phyloP scores from a whole-genome alignment of 106 monocot genomes.

The Agapanthus africanus region DNA sequence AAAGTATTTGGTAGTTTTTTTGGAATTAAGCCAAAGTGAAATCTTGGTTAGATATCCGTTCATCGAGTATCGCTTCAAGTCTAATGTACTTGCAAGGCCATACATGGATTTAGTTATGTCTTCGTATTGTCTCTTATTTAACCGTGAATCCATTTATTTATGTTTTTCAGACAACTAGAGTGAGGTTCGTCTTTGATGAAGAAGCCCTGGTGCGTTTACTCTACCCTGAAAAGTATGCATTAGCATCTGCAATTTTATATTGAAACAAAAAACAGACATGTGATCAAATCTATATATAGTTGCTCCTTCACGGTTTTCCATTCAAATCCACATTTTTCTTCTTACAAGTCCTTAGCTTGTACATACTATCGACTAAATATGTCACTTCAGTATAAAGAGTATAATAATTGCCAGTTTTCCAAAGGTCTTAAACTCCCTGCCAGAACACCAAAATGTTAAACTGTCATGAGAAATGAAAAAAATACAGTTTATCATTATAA shows the following conservation, averaged over 20 bases:
- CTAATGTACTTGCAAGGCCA: neutral
- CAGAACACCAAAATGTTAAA: no score
- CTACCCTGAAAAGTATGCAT: conserved; percentile 9
- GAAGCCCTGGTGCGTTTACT: conserved; percentile 78
- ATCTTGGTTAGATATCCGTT: neutral
- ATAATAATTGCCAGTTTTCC: neutral
- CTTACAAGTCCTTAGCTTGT: neutral
- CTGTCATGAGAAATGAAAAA: no score
- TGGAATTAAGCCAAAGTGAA: no score
- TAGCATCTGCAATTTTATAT: neutral
- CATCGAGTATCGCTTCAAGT: neutral
- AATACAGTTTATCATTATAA: no score
- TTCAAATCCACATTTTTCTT: neutral
- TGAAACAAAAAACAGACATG: neutral
- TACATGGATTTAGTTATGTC: conserved; percentile 1
- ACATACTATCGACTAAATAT: neutral
- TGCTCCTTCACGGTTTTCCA: neutral
- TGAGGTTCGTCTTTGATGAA: conserved; percentile 91
- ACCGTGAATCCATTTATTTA: conserved; percentile 1
- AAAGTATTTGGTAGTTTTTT: no score
- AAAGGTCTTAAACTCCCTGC: no score
- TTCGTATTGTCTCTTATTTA: neutral
- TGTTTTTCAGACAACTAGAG: conserved; percentile 78
- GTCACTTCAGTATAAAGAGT: neutral
- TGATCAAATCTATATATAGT: neutral